phyloP scores from a whole-genome alignment of 2,329 filamentous ascomycete species.

The Aspergillus fischeri region DNA sequence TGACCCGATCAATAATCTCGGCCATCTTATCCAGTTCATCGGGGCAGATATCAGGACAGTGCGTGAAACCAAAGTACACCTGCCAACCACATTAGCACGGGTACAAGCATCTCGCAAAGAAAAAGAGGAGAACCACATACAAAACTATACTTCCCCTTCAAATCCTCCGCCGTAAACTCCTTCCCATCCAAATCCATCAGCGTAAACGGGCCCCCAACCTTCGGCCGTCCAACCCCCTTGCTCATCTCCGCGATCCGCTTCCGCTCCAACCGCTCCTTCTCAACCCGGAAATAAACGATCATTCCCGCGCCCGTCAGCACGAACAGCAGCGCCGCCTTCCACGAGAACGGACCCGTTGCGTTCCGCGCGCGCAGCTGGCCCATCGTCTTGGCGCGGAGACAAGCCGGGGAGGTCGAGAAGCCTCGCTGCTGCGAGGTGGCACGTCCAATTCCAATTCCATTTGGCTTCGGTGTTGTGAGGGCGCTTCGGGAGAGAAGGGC shows the following conservation, averaged over 20 bases:
- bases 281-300: conserved; percentile 85
- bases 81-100: conserved; percentile 37
- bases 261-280: conserved; percentile 87
- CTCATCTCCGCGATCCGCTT: conserved; percentile 85
- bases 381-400: conserved; percentile 32
- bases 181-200: conserved; percentile 78
- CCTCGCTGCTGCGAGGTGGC: neutral
- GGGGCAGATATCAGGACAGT: conserved; percentile 97
- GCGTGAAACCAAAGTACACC: conserved; percentile 98
- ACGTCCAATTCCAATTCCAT: neutral
- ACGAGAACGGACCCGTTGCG: conserved; percentile 70
- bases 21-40: conserved; percentile 99
- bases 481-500: neutral
- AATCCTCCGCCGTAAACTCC: conserved; percentile 69
- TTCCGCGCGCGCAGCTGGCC: conserved; percentile 38
- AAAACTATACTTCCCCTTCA: conserved; percentile 75
- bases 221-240: conserved; percentile 88
- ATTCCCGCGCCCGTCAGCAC: conserved; percentile 71
- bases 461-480: conserved; percentile 3
- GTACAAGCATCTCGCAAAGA: too few relatives aligned
- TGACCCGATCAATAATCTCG: conserved; percentile 74
- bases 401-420: conserved; percentile 28
- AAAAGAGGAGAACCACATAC: conserved; percentile 27
- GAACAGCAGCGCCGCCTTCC: conserved; percentile 85
- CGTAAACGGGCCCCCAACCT: conserved; percentile 84